Conservation (phyloP, 2,329 filamentous ascomycete species). For the Bipolaris bicolor region DNA sequence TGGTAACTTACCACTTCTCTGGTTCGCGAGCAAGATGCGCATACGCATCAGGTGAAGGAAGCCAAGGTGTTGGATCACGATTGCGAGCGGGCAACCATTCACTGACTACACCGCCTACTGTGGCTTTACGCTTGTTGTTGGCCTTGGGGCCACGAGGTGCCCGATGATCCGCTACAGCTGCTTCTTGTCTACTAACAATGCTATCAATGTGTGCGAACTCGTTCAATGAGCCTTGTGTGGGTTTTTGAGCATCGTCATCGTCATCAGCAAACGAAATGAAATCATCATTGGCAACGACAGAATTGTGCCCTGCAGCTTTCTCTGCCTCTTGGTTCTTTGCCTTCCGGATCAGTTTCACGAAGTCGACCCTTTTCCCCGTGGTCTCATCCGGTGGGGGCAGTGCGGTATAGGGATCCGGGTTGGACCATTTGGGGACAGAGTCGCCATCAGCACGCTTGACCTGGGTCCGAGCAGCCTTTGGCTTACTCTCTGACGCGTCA, state of each 20-base stretch:
- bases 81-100: constrained; percentile 51
- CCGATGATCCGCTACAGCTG: constrained; percentile 19
- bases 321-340: constrained; percentile 69
- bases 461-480: constrained; percentile 33
- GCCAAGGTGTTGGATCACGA: constrained; percentile 59
- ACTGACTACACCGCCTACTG: constrained; percentile 50
- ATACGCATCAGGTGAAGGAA: constrained; percentile 54
- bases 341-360: constrained; percentile 90
- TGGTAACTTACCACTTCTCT: constrained; percentile 48
- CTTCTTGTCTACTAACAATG: constrained; percentile 13
- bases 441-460: constrained; percentile 37
- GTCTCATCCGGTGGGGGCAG: constrained; percentile 78
- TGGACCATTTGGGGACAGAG: constrained; percentile 81
- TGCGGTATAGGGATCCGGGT: constrained; percentile 90
- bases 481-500: constrained; percentile 24
- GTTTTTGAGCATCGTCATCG: constrained; percentile 13
- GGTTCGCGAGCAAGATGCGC: constrained; percentile 60
- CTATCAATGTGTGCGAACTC: constrained; percentile 20
- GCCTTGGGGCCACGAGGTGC: constrained; percentile 15
- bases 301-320: constrained; percentile 61
- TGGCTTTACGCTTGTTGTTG: constrained; percentile 70
- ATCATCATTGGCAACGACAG: constrained; percentile 65
- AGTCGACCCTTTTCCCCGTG: constrained; percentile 77
- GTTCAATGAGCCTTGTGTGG: constrained; percentile 35
- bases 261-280: constrained; percentile 81